A percentile compares a stretch with the other conserved stretches of the same genome.
These are phyloP conservation scores for Metarhizium anisopliae DNA, from an alignment of 2,329 filamentous ascomycete genomes.

Conservation along the genomic window DNA sequence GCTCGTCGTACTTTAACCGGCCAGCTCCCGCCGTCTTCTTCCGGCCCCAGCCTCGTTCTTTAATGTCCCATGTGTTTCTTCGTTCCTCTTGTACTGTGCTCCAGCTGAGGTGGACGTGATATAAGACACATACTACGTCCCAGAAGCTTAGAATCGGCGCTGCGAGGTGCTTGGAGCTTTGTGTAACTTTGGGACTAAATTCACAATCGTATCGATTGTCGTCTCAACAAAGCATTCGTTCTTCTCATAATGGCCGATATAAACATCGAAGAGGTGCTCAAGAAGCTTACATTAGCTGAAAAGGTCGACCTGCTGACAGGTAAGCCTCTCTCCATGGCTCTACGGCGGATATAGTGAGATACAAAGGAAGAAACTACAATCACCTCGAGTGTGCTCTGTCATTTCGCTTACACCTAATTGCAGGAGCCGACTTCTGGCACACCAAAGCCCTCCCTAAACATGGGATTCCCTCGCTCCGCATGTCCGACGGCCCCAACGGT, in stretches of 20 bases:
- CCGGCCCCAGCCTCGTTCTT: not conserved
- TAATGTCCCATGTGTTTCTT: not conserved
- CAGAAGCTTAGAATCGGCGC: too few relatives aligned
- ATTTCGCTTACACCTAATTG: not conserved
- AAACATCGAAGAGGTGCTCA: slow-evolving; percentile 43
- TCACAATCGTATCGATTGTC: too few relatives aligned
- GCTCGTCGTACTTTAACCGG: not conserved
- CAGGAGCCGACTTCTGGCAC: slow-evolving; percentile 62
- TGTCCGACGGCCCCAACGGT: slow-evolving; percentile 63
- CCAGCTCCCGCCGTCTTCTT: not conserved
- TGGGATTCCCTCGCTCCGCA: slow-evolving; percentile 54
- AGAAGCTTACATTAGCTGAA: slow-evolving; percentile 42
- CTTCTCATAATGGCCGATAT: slow-evolving; percentile 35
- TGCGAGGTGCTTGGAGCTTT: too few relatives aligned
- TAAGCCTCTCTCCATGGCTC: slow-evolving; percentile 13
- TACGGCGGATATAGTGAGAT: not conserved
- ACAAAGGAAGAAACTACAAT: not conserved
- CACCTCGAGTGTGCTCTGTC: not conserved
- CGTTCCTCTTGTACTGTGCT: too few relatives aligned
- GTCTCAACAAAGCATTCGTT: not conserved
- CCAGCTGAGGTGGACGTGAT: too few relatives aligned
- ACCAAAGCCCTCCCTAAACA: slow-evolving; percentile 51
- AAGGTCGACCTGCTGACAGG: slow-evolving; percentile 46
- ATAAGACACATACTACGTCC: too few relatives aligned
- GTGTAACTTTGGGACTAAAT: too few relatives aligned